Evolutionary conservation across 179 eudicot genomes (phyloP), one percentile per base, ranked within the genome.

Genomic region (Camellia oleifera): DNA sequence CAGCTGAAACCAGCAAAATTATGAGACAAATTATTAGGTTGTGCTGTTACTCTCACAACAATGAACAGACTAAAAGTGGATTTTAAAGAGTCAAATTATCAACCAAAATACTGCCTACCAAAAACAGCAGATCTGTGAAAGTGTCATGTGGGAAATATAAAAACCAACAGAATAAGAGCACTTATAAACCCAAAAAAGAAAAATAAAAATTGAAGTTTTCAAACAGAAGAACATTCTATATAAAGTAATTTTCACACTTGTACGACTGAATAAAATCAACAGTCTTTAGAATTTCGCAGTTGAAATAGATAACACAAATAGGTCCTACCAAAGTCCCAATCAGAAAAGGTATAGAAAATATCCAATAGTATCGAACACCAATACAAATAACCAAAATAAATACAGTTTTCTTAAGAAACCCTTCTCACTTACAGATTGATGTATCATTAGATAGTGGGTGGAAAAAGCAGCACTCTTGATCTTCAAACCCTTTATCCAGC

Each of bases 371-470:
- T 32, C 32, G 15, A 4, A 18, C 0, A 6, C 32, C 4, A 13
- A 14, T 0, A 18, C 53, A n/a, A 48, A 71, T 18, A 7, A 9
- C 14, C 32, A 71, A 75, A 62, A 75, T 61, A 12, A 2, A 75
- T 75, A 70, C 53, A 58, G 48, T 54, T 2, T 75, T 6, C 40
- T 65, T 23, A 23, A 70, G 40, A 76, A 75, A 64, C 14, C 56
- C 8, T 53, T 72, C 26, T 18, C 40, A 77, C 93, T 87, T 88
- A 96, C 99, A 88, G 14, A 96, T 86, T 74, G 99, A 81, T 86
- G 85, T 85, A 77, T 96, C 98, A 86, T 96, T 96, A 44, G 97
- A 89, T 64, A 96, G 84, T 52, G 99, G 99, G 81, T 96, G 99
- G 92, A 96, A 96, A 81, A 96, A 79, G 77, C 95, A 89, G 84